Evolutionary conservation across 345 rosid species (phyloP).

Genomic region (Aegle marmelos): DNA sequence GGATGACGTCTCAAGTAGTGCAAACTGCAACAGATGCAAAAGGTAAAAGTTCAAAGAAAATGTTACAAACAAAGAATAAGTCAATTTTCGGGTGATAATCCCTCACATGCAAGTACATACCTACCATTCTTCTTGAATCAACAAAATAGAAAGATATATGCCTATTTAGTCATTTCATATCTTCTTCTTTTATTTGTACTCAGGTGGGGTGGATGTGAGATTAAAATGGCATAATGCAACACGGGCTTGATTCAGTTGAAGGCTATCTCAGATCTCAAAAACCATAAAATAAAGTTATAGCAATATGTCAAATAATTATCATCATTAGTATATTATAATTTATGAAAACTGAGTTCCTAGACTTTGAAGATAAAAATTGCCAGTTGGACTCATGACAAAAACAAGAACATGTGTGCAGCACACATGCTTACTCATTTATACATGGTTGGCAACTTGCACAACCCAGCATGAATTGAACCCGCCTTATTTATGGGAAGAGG

Average conservation of each 20-base stretch:
- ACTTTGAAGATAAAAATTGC: not conserved
- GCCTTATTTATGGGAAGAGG: not conserved
- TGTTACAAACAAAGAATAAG: not conserved
- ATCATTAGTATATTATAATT: not conserved
- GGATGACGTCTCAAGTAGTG: slow-evolving; percentile 61
- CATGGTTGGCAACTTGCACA: not conserved
- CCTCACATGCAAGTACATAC: not conserved
- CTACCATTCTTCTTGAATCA: not conserved
- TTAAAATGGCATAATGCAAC: not conserved
- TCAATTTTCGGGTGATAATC: not conserved
- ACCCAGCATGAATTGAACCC: not conserved
- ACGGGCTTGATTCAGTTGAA: not conserved
- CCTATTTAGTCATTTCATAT: not conserved
- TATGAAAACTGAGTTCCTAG: not conserved
- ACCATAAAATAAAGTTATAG: not conserved
- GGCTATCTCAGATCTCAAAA: not conserved
- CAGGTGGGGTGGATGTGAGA: not conserved
- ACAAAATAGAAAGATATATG: not conserved
- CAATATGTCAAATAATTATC: not conserved
- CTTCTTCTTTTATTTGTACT: not conserved
- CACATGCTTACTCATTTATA: not conserved
- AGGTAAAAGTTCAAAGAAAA: not conserved
- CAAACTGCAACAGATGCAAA: slow-evolving; percentile 44
- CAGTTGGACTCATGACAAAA: not conserved
- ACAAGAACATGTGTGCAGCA: not conserved